Conservation (phyloP, 495 filamentous ascomycete genomes). For the Amorphotheca resinae region DNA sequence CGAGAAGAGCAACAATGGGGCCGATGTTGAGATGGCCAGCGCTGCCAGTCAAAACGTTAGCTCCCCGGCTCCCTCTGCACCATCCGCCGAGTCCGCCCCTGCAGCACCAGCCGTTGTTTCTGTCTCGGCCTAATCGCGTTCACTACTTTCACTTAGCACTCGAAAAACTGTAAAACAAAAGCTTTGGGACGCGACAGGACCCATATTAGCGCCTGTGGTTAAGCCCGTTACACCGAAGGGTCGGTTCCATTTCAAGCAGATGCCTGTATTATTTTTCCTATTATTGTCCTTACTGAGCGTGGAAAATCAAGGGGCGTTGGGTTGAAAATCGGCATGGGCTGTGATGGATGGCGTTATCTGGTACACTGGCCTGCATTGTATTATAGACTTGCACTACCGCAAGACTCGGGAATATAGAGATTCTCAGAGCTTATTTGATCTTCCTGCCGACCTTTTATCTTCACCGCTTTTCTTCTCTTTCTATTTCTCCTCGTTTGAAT, state of each 20-base stretch:
- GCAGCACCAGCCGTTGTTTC: conserved; percentile 32
- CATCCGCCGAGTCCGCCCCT: conserved; percentile 28
- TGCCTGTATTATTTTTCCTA: conserved; percentile 1
- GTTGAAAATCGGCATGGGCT: not conserved
- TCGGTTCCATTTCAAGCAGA: not conserved
- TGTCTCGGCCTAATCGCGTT: conserved; percentile 17
- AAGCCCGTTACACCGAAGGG: too few species aligned
- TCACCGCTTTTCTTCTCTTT: too few species aligned
- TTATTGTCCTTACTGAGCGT: not conserved
- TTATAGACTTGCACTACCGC: conserved; percentile 1
- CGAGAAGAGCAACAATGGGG: conserved; percentile 18
- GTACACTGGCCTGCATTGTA: conserved; percentile 2
- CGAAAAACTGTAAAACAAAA: not conserved
- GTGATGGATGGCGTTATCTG: conserved; percentile 1
- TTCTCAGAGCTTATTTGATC: not conserved
- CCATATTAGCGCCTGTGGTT: too few species aligned
- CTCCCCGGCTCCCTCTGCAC: conserved; percentile 22
- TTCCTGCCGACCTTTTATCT: too few species aligned
- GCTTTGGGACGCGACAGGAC: not conserved
- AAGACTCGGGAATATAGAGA: not conserved
- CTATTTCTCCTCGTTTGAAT: too few species aligned
- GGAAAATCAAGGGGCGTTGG: conserved; percentile 8
- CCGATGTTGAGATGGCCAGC: conserved; percentile 12
- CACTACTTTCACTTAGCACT: not conserved
- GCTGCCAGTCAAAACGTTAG: not conserved